A percentile compares a stretch with the other conserved stretches of the same genome.
These are phyloP conservation scores for Acaromyces ingoldii DNA, from an alignment of 1,284 basidiomycete genomes.

Conservation along the genomic window DNA sequence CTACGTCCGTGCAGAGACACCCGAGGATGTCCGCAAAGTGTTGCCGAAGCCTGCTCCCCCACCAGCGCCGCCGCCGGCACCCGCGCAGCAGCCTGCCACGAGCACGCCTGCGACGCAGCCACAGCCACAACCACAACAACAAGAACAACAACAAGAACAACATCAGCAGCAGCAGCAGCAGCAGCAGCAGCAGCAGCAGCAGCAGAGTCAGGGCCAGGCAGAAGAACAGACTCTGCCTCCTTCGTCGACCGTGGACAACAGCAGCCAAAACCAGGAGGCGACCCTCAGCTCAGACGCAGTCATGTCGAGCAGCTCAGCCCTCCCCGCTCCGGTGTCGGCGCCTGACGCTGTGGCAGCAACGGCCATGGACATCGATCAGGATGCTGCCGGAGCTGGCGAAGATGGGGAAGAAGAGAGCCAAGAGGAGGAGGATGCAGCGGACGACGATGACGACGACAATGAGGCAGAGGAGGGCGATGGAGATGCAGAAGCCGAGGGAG, in stretches of 20 bases:
- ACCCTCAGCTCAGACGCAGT: background rate
- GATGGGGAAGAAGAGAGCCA: background rate
- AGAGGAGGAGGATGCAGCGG: slow-evolving; percentile 2
- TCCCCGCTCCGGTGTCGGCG: background rate
- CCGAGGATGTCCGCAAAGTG: slow-evolving; percentile 17
- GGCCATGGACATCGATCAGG: background rate
- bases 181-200: background rate
- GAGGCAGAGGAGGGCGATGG: slow-evolving; percentile 7
- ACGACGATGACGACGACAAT: slow-evolving; percentile 7
- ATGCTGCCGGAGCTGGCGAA: background rate
- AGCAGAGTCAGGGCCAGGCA: background rate
- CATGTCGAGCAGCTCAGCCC: background rate
- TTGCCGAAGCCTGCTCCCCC: slow-evolving; percentile 6
- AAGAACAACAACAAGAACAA: background rate
- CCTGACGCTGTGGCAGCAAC: background rate
- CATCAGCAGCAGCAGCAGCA: background rate
- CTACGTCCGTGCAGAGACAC: slow-evolving; percentile 27
- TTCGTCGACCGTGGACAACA: background rate
- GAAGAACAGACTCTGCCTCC: background rate
- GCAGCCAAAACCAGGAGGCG: background rate
- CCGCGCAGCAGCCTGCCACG: background rate
- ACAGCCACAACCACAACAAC: background rate
- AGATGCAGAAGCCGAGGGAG: slow-evolving; percentile 9
- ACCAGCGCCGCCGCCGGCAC: slow-evolving; percentile 6
- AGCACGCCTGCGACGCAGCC: background rate